Base-by-base conservation (phyloP, 768 basidiomycete genomes). In the Fistulinella prunicolor region DNA sequence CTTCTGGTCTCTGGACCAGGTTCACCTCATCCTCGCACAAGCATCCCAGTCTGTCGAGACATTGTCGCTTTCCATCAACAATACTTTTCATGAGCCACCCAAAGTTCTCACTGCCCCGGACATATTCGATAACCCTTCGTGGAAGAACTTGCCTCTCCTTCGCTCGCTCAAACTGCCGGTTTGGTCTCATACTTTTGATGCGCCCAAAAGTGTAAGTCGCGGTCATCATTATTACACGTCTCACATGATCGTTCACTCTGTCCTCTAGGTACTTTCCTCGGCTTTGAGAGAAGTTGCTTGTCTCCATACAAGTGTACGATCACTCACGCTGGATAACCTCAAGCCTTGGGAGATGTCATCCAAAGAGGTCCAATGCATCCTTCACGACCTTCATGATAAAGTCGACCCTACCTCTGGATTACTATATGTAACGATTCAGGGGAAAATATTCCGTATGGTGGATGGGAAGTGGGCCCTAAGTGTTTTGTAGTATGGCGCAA, bases 391-490 rank as follows among this genome's bases (percentile, higher is more conserved):
- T 13, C 2, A 12, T 4, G 38, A 44, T n/a, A 42, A 50, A n/a
- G 6, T 51, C 2, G 28, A 30, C 7, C 26, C 38, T 9, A 1
- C 40, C 3, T 47, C 53, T 19, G n/a, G n/a, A 24, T 38, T 58
- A n/a, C 39, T 0, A 8, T 8, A 35, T n/a, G 35, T 50, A 16
- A 37, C 46, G 0, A 17, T 48, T 22, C 44, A 4, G 3, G 45
- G 43, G 13, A 19, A 8, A 0, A 17, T 5, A 12, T 9, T 53
- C 9, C 19, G 12, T 43, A 32, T 44, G 22, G 46, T 50, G 23
- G 41, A 53, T 14, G 48, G 49, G 17, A 24, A 43, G n/a, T 58
- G 56, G 56, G 36, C 22, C 9, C 7, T 12, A 39, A 20, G 28
- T n/a, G 14, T n/a, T 38, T 40, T 14, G 24, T 43, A 23, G 32